phyloP scores from a whole-genome alignment of 1,284 basidiomycete species.

The Wallemia ichthyophaga region DNA sequence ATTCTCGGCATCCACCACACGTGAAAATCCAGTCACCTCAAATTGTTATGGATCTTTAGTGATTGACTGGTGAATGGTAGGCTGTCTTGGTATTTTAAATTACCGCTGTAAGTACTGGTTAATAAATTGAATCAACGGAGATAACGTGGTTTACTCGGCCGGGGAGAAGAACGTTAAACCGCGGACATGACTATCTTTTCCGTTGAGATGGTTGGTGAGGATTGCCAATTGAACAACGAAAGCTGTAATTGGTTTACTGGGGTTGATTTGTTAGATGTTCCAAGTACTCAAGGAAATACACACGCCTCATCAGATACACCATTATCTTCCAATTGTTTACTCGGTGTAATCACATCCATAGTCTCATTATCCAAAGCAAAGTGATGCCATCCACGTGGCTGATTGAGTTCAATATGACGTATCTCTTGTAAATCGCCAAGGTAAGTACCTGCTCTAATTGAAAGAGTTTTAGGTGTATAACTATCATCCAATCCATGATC shows the following conservation, averaged over 20 bases:
- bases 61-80: constrained; percentile 31
- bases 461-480: constrained; percentile 75
- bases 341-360: constrained; percentile 6
- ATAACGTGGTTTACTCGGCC: constrained; percentile 28
- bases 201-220: constrained; percentile 81
- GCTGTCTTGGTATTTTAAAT: constrained; percentile 20
- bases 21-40: too few species aligned
- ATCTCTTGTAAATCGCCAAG: constrained; percentile 76
- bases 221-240: constrained; percentile 76
- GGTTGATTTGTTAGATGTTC: constrained; percentile 1
- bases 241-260: constrained; percentile 53
- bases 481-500: constrained; percentile 74
- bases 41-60: constrained; percentile 54
- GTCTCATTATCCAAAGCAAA: constrained; percentile 56
- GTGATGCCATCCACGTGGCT: constrained; percentile 83
- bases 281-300: not conserved
- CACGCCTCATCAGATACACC: constrained; percentile 1
- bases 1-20: too few species aligned
- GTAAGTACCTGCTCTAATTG: constrained; percentile 70
- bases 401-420: constrained; percentile 47
- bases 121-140: not conserved
- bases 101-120: not conserved
- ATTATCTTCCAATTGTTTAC: constrained; percentile 9
- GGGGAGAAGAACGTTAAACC: constrained; percentile 64
- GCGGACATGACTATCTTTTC: constrained; percentile 92